These are phyloP conservation scores for Colletotrichum sp. DNA, from an alignment of 2,329 filamentous ascomycete species.

Conservation along the genomic window DNA sequence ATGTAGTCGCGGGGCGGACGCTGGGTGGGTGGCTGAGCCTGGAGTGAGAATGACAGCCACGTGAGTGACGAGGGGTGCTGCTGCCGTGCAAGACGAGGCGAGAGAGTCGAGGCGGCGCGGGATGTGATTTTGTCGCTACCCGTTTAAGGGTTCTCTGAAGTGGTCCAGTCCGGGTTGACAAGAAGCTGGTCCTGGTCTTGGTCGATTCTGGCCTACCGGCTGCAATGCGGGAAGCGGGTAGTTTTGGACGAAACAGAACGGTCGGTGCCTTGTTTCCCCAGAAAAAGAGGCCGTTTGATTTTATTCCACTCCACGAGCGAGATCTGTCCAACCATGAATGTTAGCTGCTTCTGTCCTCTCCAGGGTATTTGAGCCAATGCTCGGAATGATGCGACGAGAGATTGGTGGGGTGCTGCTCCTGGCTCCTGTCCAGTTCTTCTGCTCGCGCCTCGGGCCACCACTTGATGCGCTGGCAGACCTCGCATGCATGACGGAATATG, in stretches of 20 bases:
- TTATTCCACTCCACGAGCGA: slow-evolving; percentile 25
- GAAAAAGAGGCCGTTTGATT: slow-evolving; percentile 32
- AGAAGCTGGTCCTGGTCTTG: neutral
- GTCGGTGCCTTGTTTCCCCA: slow-evolving; percentile 31
- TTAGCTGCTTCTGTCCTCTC: slow-evolving; percentile 36
- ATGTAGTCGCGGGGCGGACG: slow-evolving; percentile 47
- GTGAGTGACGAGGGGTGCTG: slow-evolving; percentile 35
- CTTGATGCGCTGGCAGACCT: slow-evolving; percentile 52
- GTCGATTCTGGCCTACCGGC: slow-evolving; percentile 24
- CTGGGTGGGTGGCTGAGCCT: slow-evolving; percentile 39
- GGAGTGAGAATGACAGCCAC: slow-evolving; percentile 44
- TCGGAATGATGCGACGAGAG: slow-evolving; percentile 37
- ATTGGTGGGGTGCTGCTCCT: slow-evolving; percentile 28
- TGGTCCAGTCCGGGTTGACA: neutral
- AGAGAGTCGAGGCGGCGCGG: neutral
- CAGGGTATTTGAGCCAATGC: slow-evolving; percentile 39
- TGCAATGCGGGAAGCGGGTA: slow-evolving; percentile 32
- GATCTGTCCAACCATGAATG: slow-evolving; percentile 46
- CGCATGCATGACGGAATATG: slow-evolving; percentile 65
- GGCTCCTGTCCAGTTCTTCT: slow-evolving; percentile 22
- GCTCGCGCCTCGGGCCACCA: slow-evolving; percentile 47
- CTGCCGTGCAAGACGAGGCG: neutral
- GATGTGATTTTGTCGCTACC: neutral
- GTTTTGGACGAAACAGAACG: slow-evolving; percentile 36
- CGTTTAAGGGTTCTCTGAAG: neutral